Percentiles rank a stretch among this genome's conserved stretches.
Conservation (phyloP, 192 early-diverging fungal genomes). For the Gigaspora rosea region DNA sequence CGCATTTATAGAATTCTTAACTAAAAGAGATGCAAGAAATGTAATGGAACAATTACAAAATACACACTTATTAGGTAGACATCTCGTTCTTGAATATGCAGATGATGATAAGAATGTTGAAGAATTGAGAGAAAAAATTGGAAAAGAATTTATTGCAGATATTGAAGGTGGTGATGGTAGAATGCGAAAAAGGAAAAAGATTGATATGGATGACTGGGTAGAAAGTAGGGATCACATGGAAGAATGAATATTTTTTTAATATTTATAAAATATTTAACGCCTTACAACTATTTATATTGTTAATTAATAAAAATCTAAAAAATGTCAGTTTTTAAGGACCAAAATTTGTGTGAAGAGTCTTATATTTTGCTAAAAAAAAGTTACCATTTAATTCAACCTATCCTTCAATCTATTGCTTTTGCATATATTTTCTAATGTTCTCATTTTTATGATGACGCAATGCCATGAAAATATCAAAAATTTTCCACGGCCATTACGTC, state of each 20-base stretch:
- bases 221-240: constrained; percentile 8
- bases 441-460: no score
- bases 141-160: constrained; percentile 73
- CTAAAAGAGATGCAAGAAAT: constrained; percentile 91
- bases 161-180: constrained; percentile 54
- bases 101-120: constrained; percentile 81
- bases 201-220: constrained; percentile 25
- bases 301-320: no score
- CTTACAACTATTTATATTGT: no score
- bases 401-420: no score
- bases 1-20: constrained; percentile 97
- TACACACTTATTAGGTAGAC: constrained; percentile 97
- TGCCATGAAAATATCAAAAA: no score
- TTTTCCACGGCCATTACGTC: no score
- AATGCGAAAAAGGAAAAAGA: constrained; percentile 34
- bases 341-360: no score
- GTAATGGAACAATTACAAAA: constrained; percentile 82
- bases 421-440: no score
- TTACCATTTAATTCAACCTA: no score
- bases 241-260: constrained; percentile 2
- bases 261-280: no score
- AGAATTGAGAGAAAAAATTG: constrained; percentile 80
- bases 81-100: constrained; percentile 95
- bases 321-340: no score
- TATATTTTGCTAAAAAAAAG: no score